Evolutionary conservation across 2,329 filamentous ascomycete species (phyloP).

Genomic region (Lecanoromycetidae sp.): DNA sequence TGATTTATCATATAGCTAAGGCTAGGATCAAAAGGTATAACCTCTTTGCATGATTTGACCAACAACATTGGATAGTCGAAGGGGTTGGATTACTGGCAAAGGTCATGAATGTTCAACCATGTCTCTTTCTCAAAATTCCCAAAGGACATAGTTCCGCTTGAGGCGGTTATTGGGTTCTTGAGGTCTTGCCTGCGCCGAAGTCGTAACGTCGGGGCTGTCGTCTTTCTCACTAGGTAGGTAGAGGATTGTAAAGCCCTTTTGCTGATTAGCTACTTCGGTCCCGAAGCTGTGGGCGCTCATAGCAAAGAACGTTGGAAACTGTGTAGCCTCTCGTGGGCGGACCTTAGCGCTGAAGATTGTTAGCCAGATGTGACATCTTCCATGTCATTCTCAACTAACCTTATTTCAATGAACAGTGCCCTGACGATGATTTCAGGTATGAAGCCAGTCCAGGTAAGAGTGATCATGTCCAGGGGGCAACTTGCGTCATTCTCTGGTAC

Average conservation of each 20-base stretch:
- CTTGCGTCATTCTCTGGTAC: constrained; percentile 23
- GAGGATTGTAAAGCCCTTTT: constrained; percentile 30
- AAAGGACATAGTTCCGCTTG: neutral
- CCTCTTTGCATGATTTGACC: too few relatives aligned
- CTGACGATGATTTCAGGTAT: constrained; percentile 31
- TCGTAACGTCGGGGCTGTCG: neutral
- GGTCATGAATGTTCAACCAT: too few relatives aligned
- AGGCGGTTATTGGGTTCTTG: neutral
- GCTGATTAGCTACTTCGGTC: constrained; percentile 15
- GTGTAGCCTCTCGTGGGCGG: neutral
- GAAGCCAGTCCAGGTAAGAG: constrained; percentile 33
- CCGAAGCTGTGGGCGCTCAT: constrained; percentile 11
- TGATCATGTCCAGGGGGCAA: constrained; percentile 24
- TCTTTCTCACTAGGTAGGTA: neutral
- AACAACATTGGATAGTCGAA: too few relatives aligned
- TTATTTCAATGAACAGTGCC: constrained; percentile 25
- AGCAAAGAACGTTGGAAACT: constrained; percentile 13
- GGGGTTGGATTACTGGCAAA: too few relatives aligned
- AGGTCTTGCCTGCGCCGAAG: neutral
- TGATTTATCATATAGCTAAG: too few relatives aligned
- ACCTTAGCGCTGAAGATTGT: constrained; percentile 6
- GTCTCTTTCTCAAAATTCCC: too few relatives aligned
- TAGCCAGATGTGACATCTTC: neutral
- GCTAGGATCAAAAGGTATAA: too few relatives aligned
- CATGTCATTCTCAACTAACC: too few relatives aligned